Conservation (phyloP, 345 rosid species). For the Stellera chamaejasme region DNA sequence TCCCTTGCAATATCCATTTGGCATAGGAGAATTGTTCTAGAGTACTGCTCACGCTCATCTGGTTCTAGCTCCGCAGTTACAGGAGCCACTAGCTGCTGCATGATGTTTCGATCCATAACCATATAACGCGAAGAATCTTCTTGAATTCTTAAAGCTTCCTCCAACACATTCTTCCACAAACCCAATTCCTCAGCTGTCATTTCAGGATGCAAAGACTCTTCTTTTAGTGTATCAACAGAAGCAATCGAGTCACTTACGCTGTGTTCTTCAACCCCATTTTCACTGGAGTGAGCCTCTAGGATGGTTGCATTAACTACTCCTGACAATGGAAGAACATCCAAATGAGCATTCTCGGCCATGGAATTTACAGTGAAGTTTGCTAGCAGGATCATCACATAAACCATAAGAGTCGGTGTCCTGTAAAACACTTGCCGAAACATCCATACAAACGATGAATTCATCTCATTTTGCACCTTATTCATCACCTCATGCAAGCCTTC, state of each 20-base stretch:
- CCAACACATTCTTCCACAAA: slow-evolving; percentile 45
- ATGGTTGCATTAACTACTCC: not conserved
- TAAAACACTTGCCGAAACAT: slow-evolving; percentile 63
- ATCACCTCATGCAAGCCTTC: slow-evolving; percentile 37
- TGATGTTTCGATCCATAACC: slow-evolving; percentile 30
- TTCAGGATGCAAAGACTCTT: slow-evolving; percentile 1
- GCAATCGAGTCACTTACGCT: slow-evolving; percentile 4
- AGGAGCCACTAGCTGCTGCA: slow-evolving; percentile 27
- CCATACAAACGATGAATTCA: slow-evolving; percentile 53
- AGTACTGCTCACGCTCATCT: slow-evolving; percentile 35
- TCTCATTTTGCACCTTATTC: slow-evolving; percentile 39
- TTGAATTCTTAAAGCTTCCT: slow-evolving; percentile 39
- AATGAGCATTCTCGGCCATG: slow-evolving; percentile 23
- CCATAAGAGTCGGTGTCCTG: slow-evolving; percentile 64
- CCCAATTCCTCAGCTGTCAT: slow-evolving; percentile 24
- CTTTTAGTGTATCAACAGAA: slow-evolving; percentile 6
- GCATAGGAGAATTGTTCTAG: slow-evolving; percentile 45
- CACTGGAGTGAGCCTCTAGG: not conserved
- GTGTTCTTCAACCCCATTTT: slow-evolving; percentile 12
- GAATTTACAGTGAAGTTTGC: slow-evolving; percentile 66
- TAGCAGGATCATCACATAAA: slow-evolving; percentile 55
- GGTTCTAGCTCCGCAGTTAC: slow-evolving; percentile 31
- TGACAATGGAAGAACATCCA: slow-evolving; percentile 9
- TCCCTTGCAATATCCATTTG: slow-evolving; percentile 51
- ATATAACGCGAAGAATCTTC: slow-evolving; percentile 10